These are phyloP conservation scores for Yamadazyma siamensis DNA, from an alignment of 1,139 yeast species.

Conservation along the genomic window DNA sequence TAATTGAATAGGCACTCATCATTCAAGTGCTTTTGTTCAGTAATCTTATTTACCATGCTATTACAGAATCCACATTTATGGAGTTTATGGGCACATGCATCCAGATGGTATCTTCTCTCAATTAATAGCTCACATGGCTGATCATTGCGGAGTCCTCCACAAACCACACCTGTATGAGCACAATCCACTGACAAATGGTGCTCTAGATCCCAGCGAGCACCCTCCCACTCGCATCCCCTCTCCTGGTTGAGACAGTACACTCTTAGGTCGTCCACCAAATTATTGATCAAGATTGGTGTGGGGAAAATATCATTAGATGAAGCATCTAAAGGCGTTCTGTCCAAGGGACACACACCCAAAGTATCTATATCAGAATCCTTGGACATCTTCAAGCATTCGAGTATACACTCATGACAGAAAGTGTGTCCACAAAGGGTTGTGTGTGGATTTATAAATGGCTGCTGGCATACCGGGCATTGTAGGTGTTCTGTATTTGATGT, in stretches of 20 bases:
- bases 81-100: conserved; percentile 30
- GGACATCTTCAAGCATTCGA: conserved; percentile 42
- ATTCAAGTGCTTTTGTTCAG: conserved; percentile 31
- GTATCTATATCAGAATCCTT: conserved; percentile 13
- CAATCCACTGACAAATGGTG: conserved; percentile 52
- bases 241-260: conserved; percentile 52
- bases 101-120: conserved; percentile 12
- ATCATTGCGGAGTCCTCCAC: conserved; percentile 27
- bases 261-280: conserved; percentile 58
- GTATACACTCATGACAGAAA: conserved; percentile 51
- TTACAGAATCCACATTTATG: conserved; percentile 42
- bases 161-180: conserved; percentile 47
- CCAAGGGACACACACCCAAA: conserved; percentile 57
- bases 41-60: conserved; percentile 25
- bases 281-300: conserved; percentile 59
- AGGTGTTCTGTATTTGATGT: conserved; percentile 48
- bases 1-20: conserved; percentile 40
- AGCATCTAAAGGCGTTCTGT: conserved; percentile 48
- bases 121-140: conserved; percentile 10
- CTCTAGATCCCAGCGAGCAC: conserved; percentile 58
- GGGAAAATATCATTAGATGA: conserved; percentile 48
- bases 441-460: conserved; percentile 52
- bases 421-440: conserved; percentile 62
- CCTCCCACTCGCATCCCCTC: conserved; percentile 59
- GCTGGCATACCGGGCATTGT: conserved; percentile 57